phyloP scores from a whole-genome alignment of 164 flowering plant species.

The Umbellularia californica region DNA sequence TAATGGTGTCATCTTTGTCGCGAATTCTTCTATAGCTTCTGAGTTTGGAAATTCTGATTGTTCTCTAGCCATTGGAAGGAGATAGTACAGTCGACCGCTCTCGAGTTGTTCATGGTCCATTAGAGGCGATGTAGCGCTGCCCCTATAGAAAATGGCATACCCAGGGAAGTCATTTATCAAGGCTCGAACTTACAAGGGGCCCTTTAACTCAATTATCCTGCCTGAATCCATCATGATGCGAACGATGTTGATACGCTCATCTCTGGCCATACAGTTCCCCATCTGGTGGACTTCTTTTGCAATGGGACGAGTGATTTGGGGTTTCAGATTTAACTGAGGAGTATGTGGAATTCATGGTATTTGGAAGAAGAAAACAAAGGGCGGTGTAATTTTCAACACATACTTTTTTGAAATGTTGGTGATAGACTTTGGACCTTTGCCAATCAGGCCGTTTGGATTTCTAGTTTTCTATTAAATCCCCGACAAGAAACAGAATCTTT shows the following conservation, averaged over 20 bases:
- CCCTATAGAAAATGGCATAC: constrained; percentile 37
- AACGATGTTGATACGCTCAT: constrained; percentile 8
- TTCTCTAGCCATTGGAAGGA: constrained; percentile 30
- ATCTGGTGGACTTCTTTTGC: constrained; percentile 12
- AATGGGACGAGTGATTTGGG: neutral
- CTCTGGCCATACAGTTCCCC: constrained; percentile 51
- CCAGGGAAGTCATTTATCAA: constrained; percentile 41
- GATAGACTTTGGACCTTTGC: constrained; percentile 31
- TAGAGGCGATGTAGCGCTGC: constrained; percentile 29
- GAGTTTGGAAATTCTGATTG: neutral
- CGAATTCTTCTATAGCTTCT: neutral
- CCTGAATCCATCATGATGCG: constrained; percentile 48
- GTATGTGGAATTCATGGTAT: neutral
- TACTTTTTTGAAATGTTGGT: constrained; percentile 17
- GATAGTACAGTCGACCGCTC: constrained; percentile 42
- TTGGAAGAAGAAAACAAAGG: constrained; percentile 16
- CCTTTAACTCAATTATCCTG: constrained; percentile 29
- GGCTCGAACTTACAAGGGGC: constrained; percentile 32
- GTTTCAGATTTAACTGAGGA: constrained; percentile 3
- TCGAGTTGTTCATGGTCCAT: constrained; percentile 28
- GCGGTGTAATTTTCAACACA: neutral
- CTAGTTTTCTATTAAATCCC: neutral
- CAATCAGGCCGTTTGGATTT: neutral
- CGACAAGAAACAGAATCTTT: neutral
- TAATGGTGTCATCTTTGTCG: constrained; percentile 9